Evolutionary conservation across 768 basidiomycete genomes (phyloP).

Genomic region (Russula sp.): DNA sequence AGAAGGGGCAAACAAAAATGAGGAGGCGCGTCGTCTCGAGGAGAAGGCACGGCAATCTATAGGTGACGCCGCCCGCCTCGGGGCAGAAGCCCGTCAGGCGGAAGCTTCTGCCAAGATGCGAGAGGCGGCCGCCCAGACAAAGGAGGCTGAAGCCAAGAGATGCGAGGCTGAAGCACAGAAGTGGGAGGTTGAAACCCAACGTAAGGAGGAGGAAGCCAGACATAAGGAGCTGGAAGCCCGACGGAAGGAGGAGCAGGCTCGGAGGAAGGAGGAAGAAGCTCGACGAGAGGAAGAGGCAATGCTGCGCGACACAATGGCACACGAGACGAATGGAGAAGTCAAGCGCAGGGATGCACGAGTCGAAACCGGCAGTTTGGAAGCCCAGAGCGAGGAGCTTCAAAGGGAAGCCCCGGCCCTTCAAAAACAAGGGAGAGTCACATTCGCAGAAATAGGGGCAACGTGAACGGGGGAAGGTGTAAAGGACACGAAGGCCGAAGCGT

Average conservation of each 20-base stretch:
- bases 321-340: too few species aligned
- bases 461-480: background rate
- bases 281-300: too few species aligned
- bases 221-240: too few species aligned
- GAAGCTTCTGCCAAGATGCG: conserved; percentile 26
- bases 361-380: too few species aligned
- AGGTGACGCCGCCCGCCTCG: conserved; percentile 11
- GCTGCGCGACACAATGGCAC: too few species aligned
- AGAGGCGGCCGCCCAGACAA: conserved; percentile 20
- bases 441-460: background rate
- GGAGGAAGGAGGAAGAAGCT: too few species aligned
- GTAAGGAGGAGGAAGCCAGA: background rate
- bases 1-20: too few species aligned
- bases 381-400: too few species aligned
- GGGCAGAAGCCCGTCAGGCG: conserved; percentile 24
- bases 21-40: too few species aligned
- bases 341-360: too few species aligned
- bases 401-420: background rate
- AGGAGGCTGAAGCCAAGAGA: conserved; percentile 28
- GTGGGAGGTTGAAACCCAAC: conserved; percentile 32
- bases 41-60: too few species aligned
- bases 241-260: too few species aligned
- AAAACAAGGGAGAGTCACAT: background rate
- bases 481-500: background rate
- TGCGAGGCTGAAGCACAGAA: conserved; percentile 33